Evolutionary conservation across 2,329 filamentous ascomycete species (phyloP).

Genomic region (Bimuria novae-zelandiae): DNA sequence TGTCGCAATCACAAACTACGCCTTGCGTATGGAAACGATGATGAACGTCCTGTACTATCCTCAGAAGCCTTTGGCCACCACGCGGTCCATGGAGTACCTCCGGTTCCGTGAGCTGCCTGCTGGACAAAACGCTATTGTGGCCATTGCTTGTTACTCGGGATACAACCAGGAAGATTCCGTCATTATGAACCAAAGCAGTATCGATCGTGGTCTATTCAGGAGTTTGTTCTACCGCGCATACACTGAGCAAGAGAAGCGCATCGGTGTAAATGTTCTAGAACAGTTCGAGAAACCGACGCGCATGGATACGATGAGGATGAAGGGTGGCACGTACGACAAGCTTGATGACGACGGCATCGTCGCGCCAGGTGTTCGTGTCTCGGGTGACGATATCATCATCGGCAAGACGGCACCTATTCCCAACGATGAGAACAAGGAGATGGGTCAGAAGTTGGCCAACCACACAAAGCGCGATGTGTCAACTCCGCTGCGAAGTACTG

Average conservation of each 20-base stretch:
- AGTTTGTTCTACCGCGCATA: slow-evolving; percentile 98
- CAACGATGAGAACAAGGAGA: slow-evolving; percentile 80
- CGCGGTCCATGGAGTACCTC: slow-evolving; percentile 96
- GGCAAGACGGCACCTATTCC: slow-evolving; percentile 97
- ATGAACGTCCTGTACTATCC: slow-evolving; percentile 98
- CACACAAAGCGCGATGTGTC: slow-evolving; percentile 96
- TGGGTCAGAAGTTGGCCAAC: slow-evolving; percentile 86
- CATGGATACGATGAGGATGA: slow-evolving; percentile 84
- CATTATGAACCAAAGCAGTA: slow-evolving; percentile 99
- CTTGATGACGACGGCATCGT: slow-evolving; percentile 96
- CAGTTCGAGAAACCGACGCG: slow-evolving; percentile 94
- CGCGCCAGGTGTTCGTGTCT: slow-evolving; percentile 89
- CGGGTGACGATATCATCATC: slow-evolving; percentile 98
- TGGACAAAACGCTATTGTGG: slow-evolving; percentile 97
- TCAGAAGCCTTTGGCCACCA: slow-evolving; percentile 95
- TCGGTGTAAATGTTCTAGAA: slow-evolving; percentile 91
- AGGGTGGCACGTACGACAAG: slow-evolving; percentile 96
- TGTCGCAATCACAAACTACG: slow-evolving; percentile 96
- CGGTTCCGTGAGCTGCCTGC: slow-evolving; percentile 97
- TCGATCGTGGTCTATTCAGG: slow-evolving; percentile 94
- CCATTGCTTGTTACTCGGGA: slow-evolving; percentile 94
- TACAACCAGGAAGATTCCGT: slow-evolving; percentile 99
- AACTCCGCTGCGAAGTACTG: slow-evolving; percentile 90
- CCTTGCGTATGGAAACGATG: slow-evolving; percentile 98
- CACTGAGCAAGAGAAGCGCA: slow-evolving; percentile 94